Conservation (phyloP, 257 asterid genomes). For the Nicotiana benthamiana region DNA sequence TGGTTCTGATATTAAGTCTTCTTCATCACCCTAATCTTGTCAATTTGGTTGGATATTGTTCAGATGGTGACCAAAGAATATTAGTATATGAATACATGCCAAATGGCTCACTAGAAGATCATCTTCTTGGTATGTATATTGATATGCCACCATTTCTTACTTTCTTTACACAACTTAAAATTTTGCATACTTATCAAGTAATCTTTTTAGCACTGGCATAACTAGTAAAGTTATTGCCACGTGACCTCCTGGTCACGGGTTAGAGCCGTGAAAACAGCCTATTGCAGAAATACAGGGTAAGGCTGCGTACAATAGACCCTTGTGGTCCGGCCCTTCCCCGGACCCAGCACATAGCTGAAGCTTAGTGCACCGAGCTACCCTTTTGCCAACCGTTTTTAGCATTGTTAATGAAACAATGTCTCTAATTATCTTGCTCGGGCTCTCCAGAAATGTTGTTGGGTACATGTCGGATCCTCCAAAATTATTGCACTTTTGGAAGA, state of each 20-base stretch:
- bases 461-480: not conserved
- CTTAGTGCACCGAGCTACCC: too few species aligned
- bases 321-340: too few species aligned
- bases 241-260: too few species aligned
- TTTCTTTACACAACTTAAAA: not conserved
- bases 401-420: too few species aligned
- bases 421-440: not conserved
- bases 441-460: not conserved
- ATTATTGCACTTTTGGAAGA: not conserved
- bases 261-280: too few species aligned
- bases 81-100: slow-evolving; percentile 47
- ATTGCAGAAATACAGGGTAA: too few species aligned
- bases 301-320: too few species aligned
- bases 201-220: too few species aligned
- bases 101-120: slow-evolving; percentile 56
- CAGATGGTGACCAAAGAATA: slow-evolving; percentile 49
- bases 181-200: not conserved
- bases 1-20: slow-evolving; percentile 39
- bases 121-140: slow-evolving; percentile 33
- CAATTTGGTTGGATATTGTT: slow-evolving; percentile 51
- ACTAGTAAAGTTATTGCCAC: too few species aligned
- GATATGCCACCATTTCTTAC: not conserved
- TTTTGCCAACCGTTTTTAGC: too few species aligned
- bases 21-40: slow-evolving; percentile 55
- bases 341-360: too few species aligned